Percentiles rank a stretch among this genome's conserved stretches.
These are phyloP conservation scores for Paxillus ammoniavirescens DNA, from an alignment of 768 basidiomycete species.

Conservation along the genomic window DNA sequence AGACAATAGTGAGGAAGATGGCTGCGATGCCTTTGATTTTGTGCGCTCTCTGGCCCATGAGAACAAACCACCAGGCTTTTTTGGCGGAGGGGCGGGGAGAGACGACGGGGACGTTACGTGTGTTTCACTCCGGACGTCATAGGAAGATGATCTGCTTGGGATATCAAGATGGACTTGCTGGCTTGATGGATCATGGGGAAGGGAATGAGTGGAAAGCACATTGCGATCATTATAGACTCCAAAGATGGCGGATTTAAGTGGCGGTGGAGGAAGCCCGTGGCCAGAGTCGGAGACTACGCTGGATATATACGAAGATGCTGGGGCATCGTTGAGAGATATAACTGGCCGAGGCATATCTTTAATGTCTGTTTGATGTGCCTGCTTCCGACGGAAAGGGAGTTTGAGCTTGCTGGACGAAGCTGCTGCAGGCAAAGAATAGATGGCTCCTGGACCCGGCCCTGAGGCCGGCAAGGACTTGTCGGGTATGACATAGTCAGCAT, in stretches of 20 bases:
- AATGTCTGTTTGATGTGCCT: slow-evolving; percentile 14
- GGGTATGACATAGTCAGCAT: slow-evolving; percentile 32
- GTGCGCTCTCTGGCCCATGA: slow-evolving; percentile 38
- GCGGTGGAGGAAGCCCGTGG: slow-evolving; percentile 50
- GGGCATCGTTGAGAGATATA: slow-evolving; percentile 22
- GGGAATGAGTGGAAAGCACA: slow-evolving; percentile 60
- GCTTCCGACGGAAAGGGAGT: slow-evolving; percentile 44
- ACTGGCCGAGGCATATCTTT: slow-evolving; percentile 2
- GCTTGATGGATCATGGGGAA: slow-evolving; percentile 43
- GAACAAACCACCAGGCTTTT: slow-evolving; percentile 36
- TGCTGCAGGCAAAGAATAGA: slow-evolving; percentile 24
- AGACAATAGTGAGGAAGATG: slow-evolving; percentile 36
- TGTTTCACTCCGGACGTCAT: slow-evolving; percentile 9
- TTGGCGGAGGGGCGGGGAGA: slow-evolving; percentile 20
- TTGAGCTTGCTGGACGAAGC: slow-evolving; percentile 44
- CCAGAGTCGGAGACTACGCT: slow-evolving; percentile 45
- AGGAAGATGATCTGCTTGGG: slow-evolving; percentile 14
- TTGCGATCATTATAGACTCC: slow-evolving; percentile 52
- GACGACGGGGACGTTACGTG: slow-evolving; percentile 5
- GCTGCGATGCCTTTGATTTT: slow-evolving; percentile 28
- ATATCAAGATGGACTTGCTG: slow-evolving; percentile 16
- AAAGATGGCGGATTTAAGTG: slow-evolving; percentile 64
- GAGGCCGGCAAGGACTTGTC: slow-evolving; percentile 14
- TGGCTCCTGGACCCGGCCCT: not conserved
- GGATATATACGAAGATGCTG: slow-evolving; percentile 34